phyloP scores from a whole-genome alignment of 179 eudicot species.

The Silene coronaria region DNA sequence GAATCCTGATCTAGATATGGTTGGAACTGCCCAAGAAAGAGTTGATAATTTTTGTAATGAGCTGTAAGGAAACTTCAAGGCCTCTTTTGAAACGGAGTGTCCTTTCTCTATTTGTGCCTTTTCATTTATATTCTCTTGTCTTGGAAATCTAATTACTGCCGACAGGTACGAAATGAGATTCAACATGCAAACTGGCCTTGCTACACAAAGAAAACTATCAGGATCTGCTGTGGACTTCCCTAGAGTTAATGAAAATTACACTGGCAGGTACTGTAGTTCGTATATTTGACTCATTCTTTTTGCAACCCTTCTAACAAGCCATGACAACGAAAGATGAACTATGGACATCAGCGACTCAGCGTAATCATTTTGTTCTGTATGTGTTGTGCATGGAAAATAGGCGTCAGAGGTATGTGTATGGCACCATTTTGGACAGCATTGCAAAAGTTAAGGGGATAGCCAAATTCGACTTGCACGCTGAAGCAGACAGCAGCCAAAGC shows the following conservation, averaged over 20 bases:
- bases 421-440: conserved; percentile 58
- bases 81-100: not conserved
- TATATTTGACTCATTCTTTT: not conserved
- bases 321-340: not conserved
- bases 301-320: not conserved
- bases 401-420: conserved; percentile 80
- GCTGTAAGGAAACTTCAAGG: conserved; percentile 43
- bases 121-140: not conserved
- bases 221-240: conserved; percentile 86
- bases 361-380: not conserved
- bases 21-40: conserved; percentile 47
- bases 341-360: conserved; percentile 8
- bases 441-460: conserved; percentile 69
- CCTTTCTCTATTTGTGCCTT: not conserved
- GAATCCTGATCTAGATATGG: conserved; percentile 71
- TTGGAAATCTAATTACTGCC: conserved; percentile 8
- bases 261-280: conserved; percentile 53
- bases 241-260: conserved; percentile 72
- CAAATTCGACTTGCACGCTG: conserved; percentile 86
- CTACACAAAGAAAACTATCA: conserved; percentile 71
- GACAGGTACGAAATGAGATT: conserved; percentile 94
- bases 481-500: conserved; percentile 60
- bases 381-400: conserved; percentile 31
- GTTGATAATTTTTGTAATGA: conserved; percentile 60
- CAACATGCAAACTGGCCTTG: conserved; percentile 74